A percentile compares a stretch with the other conserved stretches of the same genome.
Conservation (phyloP, 169 alveolate genomes). For the Besnoitia besnoiti region DNA sequence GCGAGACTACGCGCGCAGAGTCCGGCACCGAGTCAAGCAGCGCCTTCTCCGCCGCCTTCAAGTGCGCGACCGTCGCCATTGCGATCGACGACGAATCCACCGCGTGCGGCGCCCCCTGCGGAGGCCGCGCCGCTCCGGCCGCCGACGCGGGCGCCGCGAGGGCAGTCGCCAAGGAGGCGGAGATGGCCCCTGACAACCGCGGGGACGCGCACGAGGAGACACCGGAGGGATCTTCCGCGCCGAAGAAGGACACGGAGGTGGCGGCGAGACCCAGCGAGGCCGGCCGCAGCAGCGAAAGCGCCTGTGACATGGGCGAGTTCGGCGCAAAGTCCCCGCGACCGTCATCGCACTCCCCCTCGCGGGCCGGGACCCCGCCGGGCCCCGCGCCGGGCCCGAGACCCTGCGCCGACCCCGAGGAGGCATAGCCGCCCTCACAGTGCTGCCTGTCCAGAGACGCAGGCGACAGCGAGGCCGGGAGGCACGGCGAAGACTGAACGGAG, state of each 20-base stretch:
- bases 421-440: background rate
- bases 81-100: background rate
- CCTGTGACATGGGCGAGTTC: background rate
- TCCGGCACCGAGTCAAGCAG: slow-evolving; percentile 36
- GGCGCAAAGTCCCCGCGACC: background rate
- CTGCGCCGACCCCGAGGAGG: background rate
- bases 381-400: background rate
- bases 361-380: too few species aligned
- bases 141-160: background rate
- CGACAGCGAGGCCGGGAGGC: background rate
- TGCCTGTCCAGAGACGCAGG: background rate
- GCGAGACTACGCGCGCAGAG: slow-evolving; percentile 65
- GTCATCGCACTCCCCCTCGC: background rate
- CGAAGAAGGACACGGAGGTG: background rate
- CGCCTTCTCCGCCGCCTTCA: slow-evolving; percentile 26
- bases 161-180: background rate
- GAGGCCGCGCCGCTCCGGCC: background rate
- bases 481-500: too few species aligned
- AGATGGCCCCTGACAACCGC: too few species aligned
- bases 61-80: background rate
- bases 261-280: background rate
- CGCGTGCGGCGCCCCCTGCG: background rate
- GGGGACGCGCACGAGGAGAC: too few species aligned
- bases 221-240: too few species aligned
- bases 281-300: background rate